Evolutionary conservation across 148 eudicot genomes (phyloP), one percentile per base, ranked within the genome.

Genomic region (Rhododendron henanense): DNA sequence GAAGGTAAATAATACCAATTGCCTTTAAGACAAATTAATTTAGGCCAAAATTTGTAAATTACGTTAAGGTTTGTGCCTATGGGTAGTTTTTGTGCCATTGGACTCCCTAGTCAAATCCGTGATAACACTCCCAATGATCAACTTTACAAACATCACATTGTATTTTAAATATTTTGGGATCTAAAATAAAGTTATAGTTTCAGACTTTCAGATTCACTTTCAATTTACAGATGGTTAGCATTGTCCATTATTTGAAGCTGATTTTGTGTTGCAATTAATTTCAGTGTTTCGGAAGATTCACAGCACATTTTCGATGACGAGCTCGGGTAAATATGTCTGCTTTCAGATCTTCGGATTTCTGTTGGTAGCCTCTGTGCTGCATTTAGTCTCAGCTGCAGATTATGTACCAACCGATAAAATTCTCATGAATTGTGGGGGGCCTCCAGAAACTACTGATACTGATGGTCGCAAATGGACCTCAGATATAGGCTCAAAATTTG

Each of bases 401-500:
- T 96, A 94, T 86, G 88, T 87, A 7, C 96, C 99, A 14, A 84
- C 92, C 3, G 97, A 96, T 80, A 81, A 90, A 14, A 91, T 92
- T 21, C 86, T 95, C 39, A 47, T 96, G 78, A 91, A 93, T 80
- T 96, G 99, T 83, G 99, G 99, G 33, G 93, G 91, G 63, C 71
- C 92, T 44, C 79, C 90, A 13, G 86, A 90, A 67, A 78, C 88
- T 11, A 86, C 88, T 16, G 98, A 94, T 84, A 16, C 87, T 21
- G 98, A 93, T 88, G 91, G 93, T 71, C 91, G 97, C 69, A 88
- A 87, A 86, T 96, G 99, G 99, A 88, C 88, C 47, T 73, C 98
- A 0, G 99, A 96, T 85, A 79, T 83, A 13, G 91, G 91, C 50
- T 93, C 97, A 3, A 94, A 89, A 89, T 95, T 92, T 89, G 90